Base-by-base conservation (phyloP, 371 early-diverging fungal species). In the Saksenaea vasiformis region DNA sequence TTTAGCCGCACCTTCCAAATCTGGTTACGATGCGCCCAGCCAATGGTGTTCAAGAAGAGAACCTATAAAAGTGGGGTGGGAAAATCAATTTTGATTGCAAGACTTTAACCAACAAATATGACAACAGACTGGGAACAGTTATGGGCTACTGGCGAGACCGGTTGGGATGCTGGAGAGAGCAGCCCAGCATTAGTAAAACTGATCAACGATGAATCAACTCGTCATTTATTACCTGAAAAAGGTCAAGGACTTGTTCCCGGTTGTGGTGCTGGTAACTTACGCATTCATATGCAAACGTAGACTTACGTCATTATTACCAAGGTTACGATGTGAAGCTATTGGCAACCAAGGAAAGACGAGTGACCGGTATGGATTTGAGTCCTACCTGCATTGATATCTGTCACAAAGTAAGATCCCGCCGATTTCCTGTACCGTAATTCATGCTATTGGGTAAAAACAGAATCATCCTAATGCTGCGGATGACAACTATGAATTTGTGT, bases 241-340 rank as follows among this genome's bases (percentile, higher is more conserved):
- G 90, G 88, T 26, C 71, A 67, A 41, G 89, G 79, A 19, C 79
- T 95, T 11, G 92, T 95, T 27, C 94, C 95, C 1, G 95, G 95
- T 14, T 94, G 95, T 60, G 95, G 95, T 8, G 74, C 86, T 27
- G 91, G 78, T 73, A 69, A 35, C 15, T 54, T 15, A 27, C 37
- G 31, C 13, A 7, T 37, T 28, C 5, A 3, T n/a, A 22, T 47
- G 22, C 8, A 22, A 47, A 3, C n/a, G 22, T 10, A 24, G 5
- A 47, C 22, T 19, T 22, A 10, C n/a, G 35, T 36, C 56, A 60
- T 26, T 26, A 22, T 56, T 14, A 27, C 37, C 43, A 66, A 77
- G 87, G 93, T 27, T 89, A 91, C 69, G 94, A 94, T 67, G 92
- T 91, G 26, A 73, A 89, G 67, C 87, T 84, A 55, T 76, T 94